phyloP scores from a whole-genome alignment of 352 stramenopile species.

The Phytophthora multivora region DNA sequence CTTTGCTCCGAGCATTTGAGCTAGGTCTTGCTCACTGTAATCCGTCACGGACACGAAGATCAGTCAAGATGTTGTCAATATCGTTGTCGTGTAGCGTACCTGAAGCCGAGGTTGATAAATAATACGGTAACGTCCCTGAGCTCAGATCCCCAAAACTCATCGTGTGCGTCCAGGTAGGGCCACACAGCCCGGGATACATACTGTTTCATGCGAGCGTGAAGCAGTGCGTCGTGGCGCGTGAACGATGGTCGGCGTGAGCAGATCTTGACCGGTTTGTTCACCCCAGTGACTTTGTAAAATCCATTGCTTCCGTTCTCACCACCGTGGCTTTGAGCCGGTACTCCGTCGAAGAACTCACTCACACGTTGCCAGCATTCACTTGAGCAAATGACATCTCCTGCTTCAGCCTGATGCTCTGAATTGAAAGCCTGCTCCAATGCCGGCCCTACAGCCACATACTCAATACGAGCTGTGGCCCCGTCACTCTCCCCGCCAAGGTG shows the following conservation, averaged over 20 bases:
- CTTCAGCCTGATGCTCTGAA: constrained; percentile 85
- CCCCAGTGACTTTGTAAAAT: constrained; percentile 65
- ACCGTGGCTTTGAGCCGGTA: constrained; percentile 30
- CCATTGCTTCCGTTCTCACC: constrained; percentile 9
- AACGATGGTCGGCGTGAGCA: constrained; percentile 75
- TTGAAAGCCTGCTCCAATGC: constrained; percentile 92
- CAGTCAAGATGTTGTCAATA: not conserved
- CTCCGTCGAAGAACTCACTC: constrained; percentile 62
- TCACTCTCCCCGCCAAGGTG: constrained; percentile 91
- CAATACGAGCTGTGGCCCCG: constrained; percentile 77
- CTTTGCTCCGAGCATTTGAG: constrained; percentile 71
- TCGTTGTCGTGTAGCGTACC: constrained; percentile 34
- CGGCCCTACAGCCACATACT: constrained; percentile 92
- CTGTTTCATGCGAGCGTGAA: constrained; percentile 88
- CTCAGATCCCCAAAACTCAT: constrained; percentile 94
- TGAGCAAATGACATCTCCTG: constrained; percentile 92
- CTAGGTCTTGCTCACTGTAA: constrained; percentile 72
- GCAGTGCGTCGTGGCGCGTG: constrained; percentile 75
- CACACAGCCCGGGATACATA: constrained; percentile 93
- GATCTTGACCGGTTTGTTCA: constrained; percentile 67
- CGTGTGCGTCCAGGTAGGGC: constrained; percentile 90
- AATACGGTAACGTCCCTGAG: constrained; percentile 91
- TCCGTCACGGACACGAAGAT: not conserved
- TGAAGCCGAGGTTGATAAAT: constrained; percentile 95
- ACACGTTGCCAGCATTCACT: constrained; percentile 81